Evolutionary conservation across 768 basidiomycete genomes (phyloP), one percentile per base, ranked within the genome.

Genomic region (Lactarius psammicola): DNA sequence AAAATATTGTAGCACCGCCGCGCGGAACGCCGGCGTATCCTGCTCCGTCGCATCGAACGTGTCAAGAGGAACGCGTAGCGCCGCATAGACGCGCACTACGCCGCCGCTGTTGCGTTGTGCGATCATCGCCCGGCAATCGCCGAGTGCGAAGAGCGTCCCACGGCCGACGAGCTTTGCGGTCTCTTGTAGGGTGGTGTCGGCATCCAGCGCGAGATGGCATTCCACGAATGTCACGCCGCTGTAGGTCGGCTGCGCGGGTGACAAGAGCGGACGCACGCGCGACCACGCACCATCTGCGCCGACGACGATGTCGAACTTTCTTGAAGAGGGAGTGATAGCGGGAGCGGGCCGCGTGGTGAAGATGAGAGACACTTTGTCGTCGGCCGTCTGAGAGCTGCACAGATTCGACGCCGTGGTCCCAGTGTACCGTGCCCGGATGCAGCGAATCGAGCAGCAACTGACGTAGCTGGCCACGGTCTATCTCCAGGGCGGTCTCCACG

Each of bases 281-380:
- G 78, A 79, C 75, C 78, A 79, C 4, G 80, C 74, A 8, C 81
- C 80, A 56, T 79, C 78, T n/a, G 78, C 78, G 11, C 78, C 78
- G 51, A 79, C 67, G 49, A 78, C 62, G 58, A 76, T 3, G 59
- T 71, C 74, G 36, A 63, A 64, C 7, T 49, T 57, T 1, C 23
- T 13, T 1, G n/a, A 60, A 34, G 18, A 18, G 28, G 67, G 23
- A 20, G 64, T 36, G 2, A 17, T 26, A 44, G 59, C 49, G 31
- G 54, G 30, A 13, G 64, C 1, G 33, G 46, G 46, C 11, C 15
- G 23, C 1, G 53, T 17, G 18, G 53, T 17, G 18, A 60, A 65
- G 46, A 46, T 40, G 34, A 66, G 54, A 28, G 55, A 17, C 28
- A 61, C 56, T 11, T 63, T 56, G 49, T 33, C 2, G 13, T 59